Conservation (phyloP, 768 basidiomycete genomes). For the Leccinum fibrillosum region DNA sequence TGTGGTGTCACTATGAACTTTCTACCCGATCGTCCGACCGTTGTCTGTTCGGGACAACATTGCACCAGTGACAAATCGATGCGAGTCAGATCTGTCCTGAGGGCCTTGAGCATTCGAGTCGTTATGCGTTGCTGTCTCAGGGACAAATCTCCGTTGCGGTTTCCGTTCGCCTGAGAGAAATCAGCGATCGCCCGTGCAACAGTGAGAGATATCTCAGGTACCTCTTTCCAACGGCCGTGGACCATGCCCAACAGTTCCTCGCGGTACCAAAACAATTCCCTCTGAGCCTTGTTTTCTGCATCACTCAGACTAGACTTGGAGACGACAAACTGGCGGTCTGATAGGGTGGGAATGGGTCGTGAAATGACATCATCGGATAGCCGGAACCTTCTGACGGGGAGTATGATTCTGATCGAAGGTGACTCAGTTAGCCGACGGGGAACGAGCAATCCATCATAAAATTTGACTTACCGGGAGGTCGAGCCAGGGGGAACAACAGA, state of each 20-base stretch:
- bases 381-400: slow-evolving; percentile 70
- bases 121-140: slow-evolving; percentile 78
- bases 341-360: slow-evolving; percentile 76
- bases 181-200: background rate
- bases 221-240: slow-evolving; percentile 83
- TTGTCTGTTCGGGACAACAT: slow-evolving; percentile 24
- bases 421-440: slow-evolving; percentile 5
- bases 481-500: slow-evolving; percentile 84
- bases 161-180: slow-evolving; percentile 64
- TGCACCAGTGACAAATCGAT: slow-evolving; percentile 52
- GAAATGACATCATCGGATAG: slow-evolving; percentile 57
- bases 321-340: slow-evolving; percentile 89
- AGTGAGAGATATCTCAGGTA: slow-evolving; percentile 21
- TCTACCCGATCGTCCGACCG: slow-evolving; percentile 23
- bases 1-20: slow-evolving; percentile 53
- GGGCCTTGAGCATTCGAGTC: slow-evolving; percentile 70
- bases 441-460: background rate
- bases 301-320: slow-evolving; percentile 62
- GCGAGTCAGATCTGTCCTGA: slow-evolving; percentile 65
- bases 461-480: slow-evolving; percentile 60
- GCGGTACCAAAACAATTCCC: slow-evolving; percentile 94
- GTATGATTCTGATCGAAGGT: slow-evolving; percentile 45
- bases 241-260: slow-evolving; percentile 78
- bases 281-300: slow-evolving; percentile 58
- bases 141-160: slow-evolving; percentile 71